Base-by-base conservation (phyloP, 192 early-diverging fungal genomes). In the Coemansia sp. region DNA sequence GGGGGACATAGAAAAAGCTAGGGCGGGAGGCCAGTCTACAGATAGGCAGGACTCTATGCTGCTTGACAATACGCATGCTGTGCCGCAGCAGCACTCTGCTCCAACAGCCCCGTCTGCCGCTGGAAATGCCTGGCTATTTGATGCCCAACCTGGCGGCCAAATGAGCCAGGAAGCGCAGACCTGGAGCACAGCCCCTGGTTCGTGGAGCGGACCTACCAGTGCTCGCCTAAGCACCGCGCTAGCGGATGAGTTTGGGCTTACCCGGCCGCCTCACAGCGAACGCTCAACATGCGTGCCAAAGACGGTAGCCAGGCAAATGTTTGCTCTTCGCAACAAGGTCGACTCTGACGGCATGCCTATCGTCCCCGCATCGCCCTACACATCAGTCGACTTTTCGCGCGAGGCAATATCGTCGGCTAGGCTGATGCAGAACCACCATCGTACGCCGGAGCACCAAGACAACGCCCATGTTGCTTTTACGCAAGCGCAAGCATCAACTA, bases 301-400 rank as follows among this genome's bases (percentile, higher is more conserved):
- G 21, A 56, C 33, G 0, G 56, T 69, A 42, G 62, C 47, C n/a
- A 25, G 48, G 12, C 64, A 60, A 39, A 61, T 75, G 31, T 65
- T 69, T 61, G 42, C 37, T 7, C 73, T 75, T 48, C 66, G 73
- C 25, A 68, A 69, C 36, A 65, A 59, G 6, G 20, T 66, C n/a
- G 72, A 72, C 21, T 37, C 50, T 12, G 61, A 72, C 21, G 77
- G 77, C 9, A 66, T 57, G 25, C 65, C 66, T 2, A 69, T 72
- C 18, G 69, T 75, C 37, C 78, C 78, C n/a, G 69, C 72, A 0
- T 72, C 73, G 28, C 78, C 78, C 23, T 75, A 69, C 55, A 75
- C 73, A 4, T 72, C 66, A 1, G 69, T 81, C 14, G 61, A 65
- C 25, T 48, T 75, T 33, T 61, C 62, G 31, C 35, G 28, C 28